Base-by-base conservation (phyloP, 2,329 filamentous ascomycete genomes). In the Alternaria metachromatica region DNA sequence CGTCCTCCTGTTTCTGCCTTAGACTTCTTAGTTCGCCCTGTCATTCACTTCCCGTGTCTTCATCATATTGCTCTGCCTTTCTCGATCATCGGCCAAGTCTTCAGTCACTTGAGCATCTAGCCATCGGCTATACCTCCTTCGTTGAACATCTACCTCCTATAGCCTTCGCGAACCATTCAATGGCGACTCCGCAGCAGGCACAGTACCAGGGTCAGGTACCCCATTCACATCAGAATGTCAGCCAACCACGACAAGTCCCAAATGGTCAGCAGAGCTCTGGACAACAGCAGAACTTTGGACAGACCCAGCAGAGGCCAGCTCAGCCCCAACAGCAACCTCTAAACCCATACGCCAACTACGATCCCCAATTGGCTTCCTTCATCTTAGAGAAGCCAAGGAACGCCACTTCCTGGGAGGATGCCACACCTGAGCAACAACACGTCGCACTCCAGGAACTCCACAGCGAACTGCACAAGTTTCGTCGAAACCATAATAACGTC, bases 311-410 rank as follows among this genome's bases (percentile, higher is more conserved):
- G 33, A 72, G 64, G 33, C 61, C 26, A 43, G 28, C 50, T n/a
- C 64, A 58, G 50, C 46, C 61, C 12, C 55, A 67, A 44, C 64
- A 67, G n/a, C 20, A 60, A 33, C 13, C 41, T 8, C 62, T 63
- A 3, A 62, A 54, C 18, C 50, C 30, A 23, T 66, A 64, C 51
- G 44, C 58, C 30, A 66, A 55, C 8, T 70, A 67, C 53, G 63
- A 71, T 20, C 74, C 75, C 6, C 66, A 74, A 49, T 41, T 77
- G 9, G 66, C 68, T 5, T 57, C 72, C 18, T 80, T 74, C 65
- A 72, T 68, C 3, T 50, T 78, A 3, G 69, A 73, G 49, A 76
- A 71, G 61, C 67, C 63, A 20, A 69, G 63, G 20, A 63, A 65
- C 18, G 60, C 60, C 6, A 64, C 68, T 12, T 58, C 66, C 20